A percentile compares a stretch with the other conserved stretches of the same genome.
Evolutionary conservation across 2,329 filamentous ascomycete genomes (phyloP).

Genomic region (Pyricularia pennisetigena): DNA sequence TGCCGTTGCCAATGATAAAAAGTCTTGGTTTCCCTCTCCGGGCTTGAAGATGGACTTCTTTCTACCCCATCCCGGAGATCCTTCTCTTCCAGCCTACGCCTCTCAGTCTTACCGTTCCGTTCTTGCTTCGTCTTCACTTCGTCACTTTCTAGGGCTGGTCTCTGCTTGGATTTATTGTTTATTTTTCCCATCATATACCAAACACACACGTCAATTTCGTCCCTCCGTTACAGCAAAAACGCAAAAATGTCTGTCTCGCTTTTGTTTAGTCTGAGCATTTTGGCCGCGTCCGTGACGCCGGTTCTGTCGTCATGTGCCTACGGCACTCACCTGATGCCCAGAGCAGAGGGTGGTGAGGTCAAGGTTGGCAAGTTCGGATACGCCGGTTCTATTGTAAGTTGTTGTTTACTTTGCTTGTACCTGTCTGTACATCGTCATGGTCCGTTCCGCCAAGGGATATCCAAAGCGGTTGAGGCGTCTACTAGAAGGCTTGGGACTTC

Average conservation of each 20-base stretch:
- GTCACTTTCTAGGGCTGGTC: slow-evolving; percentile 2
- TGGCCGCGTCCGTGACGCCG: slow-evolving; percentile 16
- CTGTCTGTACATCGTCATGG: background rate
- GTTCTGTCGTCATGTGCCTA: slow-evolving; percentile 27
- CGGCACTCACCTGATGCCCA: slow-evolving; percentile 24
- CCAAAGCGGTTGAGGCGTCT: background rate
- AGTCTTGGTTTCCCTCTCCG: slow-evolving; percentile 3
- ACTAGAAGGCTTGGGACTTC: background rate
- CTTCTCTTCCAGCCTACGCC: background rate
- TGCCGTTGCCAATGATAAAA: slow-evolving; percentile 3
- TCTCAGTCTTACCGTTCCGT: background rate
- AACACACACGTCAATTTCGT: background rate
- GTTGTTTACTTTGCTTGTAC: background rate
- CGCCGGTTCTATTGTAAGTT: slow-evolving; percentile 21
- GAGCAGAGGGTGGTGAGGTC: slow-evolving; percentile 19
- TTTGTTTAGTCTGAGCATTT: background rate
- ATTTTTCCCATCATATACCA: background rate
- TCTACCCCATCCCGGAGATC: slow-evolving; percentile 4
- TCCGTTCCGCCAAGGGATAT: background rate
- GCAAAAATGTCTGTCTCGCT: slow-evolving; percentile 1
- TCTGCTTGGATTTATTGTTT: background rate
- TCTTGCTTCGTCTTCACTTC: background rate
- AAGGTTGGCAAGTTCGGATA: slow-evolving; percentile 28
- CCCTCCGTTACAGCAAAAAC: background rate
- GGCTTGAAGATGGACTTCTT: background rate